Conservation (phyloP, 768 basidiomycete species). For the Tulasnella sp. region DNA sequence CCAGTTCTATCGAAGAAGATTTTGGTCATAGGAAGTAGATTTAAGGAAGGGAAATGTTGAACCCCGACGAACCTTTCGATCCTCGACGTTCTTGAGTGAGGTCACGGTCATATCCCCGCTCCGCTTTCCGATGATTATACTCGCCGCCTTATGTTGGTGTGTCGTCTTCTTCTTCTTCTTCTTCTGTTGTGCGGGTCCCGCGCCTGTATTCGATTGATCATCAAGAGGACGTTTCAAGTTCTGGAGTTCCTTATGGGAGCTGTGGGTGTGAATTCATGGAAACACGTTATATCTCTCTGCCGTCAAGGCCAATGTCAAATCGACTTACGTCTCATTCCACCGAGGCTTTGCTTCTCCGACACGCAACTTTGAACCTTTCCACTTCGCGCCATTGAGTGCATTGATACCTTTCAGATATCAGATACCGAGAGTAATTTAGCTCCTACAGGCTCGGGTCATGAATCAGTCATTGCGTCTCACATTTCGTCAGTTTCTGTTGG, state of each 20-base stretch:
- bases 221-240: slow-evolving; percentile 5
- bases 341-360: slow-evolving; percentile 78
- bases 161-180: slow-evolving; percentile 22
- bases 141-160: slow-evolving; percentile 24
- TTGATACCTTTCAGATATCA: slow-evolving; percentile 44
- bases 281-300: too few species aligned
- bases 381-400: slow-evolving; percentile 65
- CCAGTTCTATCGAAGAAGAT: slow-evolving; percentile 40
- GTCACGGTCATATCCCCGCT: slow-evolving; percentile 54
- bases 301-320: neutral
- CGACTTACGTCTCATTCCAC: slow-evolving; percentile 46
- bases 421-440: neutral
- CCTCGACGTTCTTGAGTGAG: slow-evolving; percentile 43
- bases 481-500: slow-evolving; percentile 46
- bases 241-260: neutral
- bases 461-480: slow-evolving; percentile 31
- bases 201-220: slow-evolving; percentile 25
- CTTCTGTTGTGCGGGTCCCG: slow-evolving; percentile 17
- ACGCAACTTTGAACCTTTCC: slow-evolving; percentile 78
- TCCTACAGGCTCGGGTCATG: neutral
- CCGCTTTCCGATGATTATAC: slow-evolving; percentile 25
- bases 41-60: neutral
- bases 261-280: too few species aligned
- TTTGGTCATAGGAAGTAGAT: neutral
- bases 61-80: slow-evolving; percentile 25